phyloP scores from a whole-genome alignment of 164 flowering plant genomes.

The Litsea cubeba region DNA sequence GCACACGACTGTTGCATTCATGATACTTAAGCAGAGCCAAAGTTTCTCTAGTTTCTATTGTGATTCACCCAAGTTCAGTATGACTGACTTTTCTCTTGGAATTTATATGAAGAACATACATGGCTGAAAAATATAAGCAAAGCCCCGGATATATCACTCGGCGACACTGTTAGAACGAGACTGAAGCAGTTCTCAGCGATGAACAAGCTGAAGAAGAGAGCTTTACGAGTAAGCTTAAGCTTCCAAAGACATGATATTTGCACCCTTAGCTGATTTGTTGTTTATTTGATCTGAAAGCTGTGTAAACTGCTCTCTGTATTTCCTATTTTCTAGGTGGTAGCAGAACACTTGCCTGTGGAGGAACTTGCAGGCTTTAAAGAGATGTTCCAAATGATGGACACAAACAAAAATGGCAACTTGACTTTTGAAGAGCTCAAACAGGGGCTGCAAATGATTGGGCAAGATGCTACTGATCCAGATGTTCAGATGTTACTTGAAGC shows the following conservation, averaged over 20 bases:
- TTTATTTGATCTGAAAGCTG: background rate
- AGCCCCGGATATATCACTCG: conserved; percentile 46
- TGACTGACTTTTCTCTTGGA: conserved; percentile 4
- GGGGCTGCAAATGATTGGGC: conserved; percentile 53
- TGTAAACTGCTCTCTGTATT: background rate
- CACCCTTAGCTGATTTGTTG: background rate
- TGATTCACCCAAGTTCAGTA: background rate
- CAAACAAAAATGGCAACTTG: conserved; percentile 68
- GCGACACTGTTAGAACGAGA: conserved; percentile 58
- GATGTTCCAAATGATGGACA: conserved; percentile 73
- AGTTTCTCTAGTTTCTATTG: too few relatives aligned
- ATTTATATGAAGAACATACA: conserved; percentile 38
- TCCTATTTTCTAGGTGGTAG: conserved; percentile 48
- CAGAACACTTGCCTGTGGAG: conserved; percentile 65
- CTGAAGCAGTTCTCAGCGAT: conserved; percentile 75
- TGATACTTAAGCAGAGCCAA: too few relatives aligned
- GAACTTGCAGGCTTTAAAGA: conserved; percentile 49
- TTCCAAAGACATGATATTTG: background rate
- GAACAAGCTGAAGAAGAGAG: conserved; percentile 88
- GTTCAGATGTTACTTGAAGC: conserved; percentile 68
- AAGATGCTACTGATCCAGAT: conserved; percentile 55
- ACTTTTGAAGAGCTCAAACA: conserved; percentile 64
- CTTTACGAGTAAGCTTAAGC: conserved; percentile 53
- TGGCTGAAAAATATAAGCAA: conserved; percentile 57
- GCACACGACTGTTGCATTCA: background rate